Evolutionary conservation across 225 moss, liverwort and hornwort genomes (phyloP).

Genomic region (Neckera pumila): DNA sequence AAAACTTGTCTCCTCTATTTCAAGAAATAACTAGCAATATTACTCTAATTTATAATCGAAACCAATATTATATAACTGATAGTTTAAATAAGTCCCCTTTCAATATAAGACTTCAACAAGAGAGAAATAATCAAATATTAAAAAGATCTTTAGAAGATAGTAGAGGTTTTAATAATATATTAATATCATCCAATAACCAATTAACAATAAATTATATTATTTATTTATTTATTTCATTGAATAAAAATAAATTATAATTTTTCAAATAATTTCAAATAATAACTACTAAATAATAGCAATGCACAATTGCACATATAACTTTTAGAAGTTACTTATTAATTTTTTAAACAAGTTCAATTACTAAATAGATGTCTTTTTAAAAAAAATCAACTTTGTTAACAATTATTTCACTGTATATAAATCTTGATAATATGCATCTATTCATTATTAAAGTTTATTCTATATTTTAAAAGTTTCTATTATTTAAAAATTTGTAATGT

Average conservation of each 20-base stretch:
- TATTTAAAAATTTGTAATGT: neutral
- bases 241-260: neutral
- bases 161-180: neutral
- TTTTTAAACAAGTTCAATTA: neutral
- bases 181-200: too few species aligned
- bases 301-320: too few species aligned
- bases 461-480: neutral
- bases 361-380: too few species aligned
- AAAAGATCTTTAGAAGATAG: neutral
- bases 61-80: neutral
- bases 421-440: neutral
- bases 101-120: neutral
- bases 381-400: neutral
- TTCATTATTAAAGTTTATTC: neutral
- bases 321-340: too few species aligned
- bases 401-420: too few species aligned
- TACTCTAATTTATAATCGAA: too few species aligned
- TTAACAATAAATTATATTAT: neutral
- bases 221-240: too few species aligned
- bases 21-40: neutral
- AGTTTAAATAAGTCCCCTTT: neutral
- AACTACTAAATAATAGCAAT: neutral
- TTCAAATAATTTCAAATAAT: too few species aligned
- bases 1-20: neutral
- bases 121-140: neutral